Conservation (phyloP, 768 basidiomycete genomes). For the Mycena sanguinolenta region DNA sequence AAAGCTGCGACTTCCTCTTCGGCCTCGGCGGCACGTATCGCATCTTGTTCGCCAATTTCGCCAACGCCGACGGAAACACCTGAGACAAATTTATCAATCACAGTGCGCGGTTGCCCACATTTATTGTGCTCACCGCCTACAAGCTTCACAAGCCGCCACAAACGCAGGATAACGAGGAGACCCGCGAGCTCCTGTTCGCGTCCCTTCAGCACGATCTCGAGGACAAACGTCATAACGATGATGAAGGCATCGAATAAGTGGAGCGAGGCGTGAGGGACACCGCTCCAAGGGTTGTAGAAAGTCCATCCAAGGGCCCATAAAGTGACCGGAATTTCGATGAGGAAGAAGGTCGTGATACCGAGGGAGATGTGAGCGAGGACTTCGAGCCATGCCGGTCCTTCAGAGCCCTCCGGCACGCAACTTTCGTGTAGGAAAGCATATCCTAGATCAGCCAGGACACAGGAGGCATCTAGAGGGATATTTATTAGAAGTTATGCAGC, state of each 20-base stretch:
- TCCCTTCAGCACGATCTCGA: slow-evolving; percentile 79
- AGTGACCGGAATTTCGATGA: slow-evolving; percentile 81
- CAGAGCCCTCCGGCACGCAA: slow-evolving; percentile 60
- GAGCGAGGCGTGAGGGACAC: slow-evolving; percentile 66
- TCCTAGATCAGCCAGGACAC: slow-evolving; percentile 79
- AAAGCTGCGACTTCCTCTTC: slow-evolving; percentile 62
- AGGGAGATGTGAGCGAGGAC: slow-evolving; percentile 74
- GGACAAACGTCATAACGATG: slow-evolving; percentile 78
- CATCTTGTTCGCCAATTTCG: slow-evolving; percentile 71
- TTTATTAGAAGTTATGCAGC: slow-evolving; percentile 44
- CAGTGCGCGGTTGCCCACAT: background rate
- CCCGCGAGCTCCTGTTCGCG: slow-evolving; percentile 78
- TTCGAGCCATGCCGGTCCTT: slow-evolving; percentile 72
- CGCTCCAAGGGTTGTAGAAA: slow-evolving; percentile 74
- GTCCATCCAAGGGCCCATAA: slow-evolving; percentile 75
- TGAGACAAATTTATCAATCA: slow-evolving; percentile 41
- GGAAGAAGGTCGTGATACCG: slow-evolving; percentile 77
- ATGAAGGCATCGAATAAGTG: slow-evolving; percentile 83
- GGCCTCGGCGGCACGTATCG: slow-evolving; percentile 63
- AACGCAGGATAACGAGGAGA: slow-evolving; percentile 78
- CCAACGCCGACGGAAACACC: slow-evolving; percentile 84
- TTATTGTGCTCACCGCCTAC: slow-evolving; percentile 61
- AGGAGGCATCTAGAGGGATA: slow-evolving; percentile 70
- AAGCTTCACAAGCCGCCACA: slow-evolving; percentile 87
- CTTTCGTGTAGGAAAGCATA: slow-evolving; percentile 73